Evolutionary conservation across 306 rosid species (phyloP), one percentile per base, ranked within the genome.

Genomic region (Trifolium subterraneum): DNA sequence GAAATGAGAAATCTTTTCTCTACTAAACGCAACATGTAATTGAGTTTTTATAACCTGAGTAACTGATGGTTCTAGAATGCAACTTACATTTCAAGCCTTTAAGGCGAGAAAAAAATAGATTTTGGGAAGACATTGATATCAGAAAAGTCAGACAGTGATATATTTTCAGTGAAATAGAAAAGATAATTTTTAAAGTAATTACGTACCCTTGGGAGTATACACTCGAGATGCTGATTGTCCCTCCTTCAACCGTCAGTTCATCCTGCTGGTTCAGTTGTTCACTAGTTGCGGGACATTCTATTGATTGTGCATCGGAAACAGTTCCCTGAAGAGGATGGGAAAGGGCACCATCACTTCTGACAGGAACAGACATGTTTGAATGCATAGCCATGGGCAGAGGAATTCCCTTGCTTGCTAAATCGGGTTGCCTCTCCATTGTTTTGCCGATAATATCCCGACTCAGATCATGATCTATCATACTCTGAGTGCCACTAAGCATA

Each of bases 181-280:
- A 72, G 41, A 9, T 35, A 44, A 45, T 14, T 16, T 16, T 13
- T 56, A 18, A 58, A 33, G 78, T 35, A 76, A 82, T 9, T 19
- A 86, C 98, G 59, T 80, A 95, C 99, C 91, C 98, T 85, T 90
- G 96, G 70, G 99, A 92, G 90, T 95, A 95, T 63, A 68, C 83
- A 79, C 98, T 95, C 16, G 98, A 90, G 79, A 95, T 85, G 86
- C 84, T 95, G 65, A 95, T 90, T 33, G 98, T 92, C 72, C 99
- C 99, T 73, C 98, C 99, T 86, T 92, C 93, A 70, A 95, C 70
- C 22, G 83, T 80, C 39, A 89, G 85, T 64, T 86, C 90, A 36
- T 92, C 96, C 56, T 68, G 97, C 56, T 72, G 96, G 80, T 72
- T 87, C 54, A 60, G 79, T 51, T 80, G 79, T 74, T 83, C 88